Conservation (phyloP, 441 rosid genomes). For the Populus hybrid region DNA sequence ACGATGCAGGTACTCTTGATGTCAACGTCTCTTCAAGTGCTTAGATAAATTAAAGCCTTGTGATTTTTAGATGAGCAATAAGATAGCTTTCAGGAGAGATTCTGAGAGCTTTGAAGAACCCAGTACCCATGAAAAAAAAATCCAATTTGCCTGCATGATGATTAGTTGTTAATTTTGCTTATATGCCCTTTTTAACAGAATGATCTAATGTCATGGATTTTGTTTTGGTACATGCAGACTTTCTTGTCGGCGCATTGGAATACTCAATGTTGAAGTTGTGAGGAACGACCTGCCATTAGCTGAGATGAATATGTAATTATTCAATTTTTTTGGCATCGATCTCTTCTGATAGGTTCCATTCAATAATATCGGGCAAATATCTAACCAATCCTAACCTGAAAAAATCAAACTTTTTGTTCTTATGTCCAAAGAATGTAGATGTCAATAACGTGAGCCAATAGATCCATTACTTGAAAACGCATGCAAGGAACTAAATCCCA, state of each 20-base stretch:
- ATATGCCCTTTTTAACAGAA: background rate
- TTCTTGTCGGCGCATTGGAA: slow-evolving; percentile 83
- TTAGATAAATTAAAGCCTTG: background rate
- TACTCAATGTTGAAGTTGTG: slow-evolving; percentile 64
- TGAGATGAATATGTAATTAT: slow-evolving; percentile 8
- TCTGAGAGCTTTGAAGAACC: background rate
- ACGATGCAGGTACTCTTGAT: slow-evolving; percentile 67
- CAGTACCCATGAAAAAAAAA: background rate
- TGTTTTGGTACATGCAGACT: slow-evolving; percentile 49
- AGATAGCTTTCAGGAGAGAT: background rate
- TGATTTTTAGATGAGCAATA: background rate
- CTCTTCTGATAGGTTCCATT: background rate
- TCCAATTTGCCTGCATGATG: background rate
- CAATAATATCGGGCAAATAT: slow-evolving; percentile 15
- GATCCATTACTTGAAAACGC: background rate
- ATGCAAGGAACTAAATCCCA: no score
- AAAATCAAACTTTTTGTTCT: background rate
- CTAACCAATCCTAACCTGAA: background rate
- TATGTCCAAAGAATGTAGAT: background rate
- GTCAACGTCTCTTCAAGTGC: background rate
- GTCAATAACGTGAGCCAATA: background rate
- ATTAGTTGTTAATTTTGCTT: background rate
- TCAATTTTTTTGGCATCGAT: slow-evolving; percentile 7
- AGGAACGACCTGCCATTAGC: slow-evolving; percentile 18
- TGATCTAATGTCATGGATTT: background rate